Evolutionary conservation across 1,139 yeast genomes (phyloP).

Genomic region (Pichia sp.): DNA sequence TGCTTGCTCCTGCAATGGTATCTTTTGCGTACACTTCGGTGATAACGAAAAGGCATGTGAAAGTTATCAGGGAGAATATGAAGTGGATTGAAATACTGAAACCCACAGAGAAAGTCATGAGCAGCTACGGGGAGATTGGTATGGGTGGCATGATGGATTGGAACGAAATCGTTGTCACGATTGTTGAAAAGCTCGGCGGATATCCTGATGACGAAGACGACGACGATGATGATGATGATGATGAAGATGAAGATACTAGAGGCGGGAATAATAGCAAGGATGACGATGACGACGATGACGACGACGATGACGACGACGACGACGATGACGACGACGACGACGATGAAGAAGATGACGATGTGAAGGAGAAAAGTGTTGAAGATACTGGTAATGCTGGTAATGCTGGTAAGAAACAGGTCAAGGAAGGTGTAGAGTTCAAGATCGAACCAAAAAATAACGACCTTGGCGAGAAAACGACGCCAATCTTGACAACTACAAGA

Average conservation of each 20-base stretch:
- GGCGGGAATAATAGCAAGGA: slow-evolving; percentile 45
- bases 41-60: slow-evolving; percentile 76
- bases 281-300: slow-evolving; percentile 39
- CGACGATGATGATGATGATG: slow-evolving; percentile 40
- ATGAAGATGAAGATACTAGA: slow-evolving; percentile 42
- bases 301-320: slow-evolving; percentile 37
- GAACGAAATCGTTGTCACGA: slow-evolving; percentile 83
- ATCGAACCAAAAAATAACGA: background rate
- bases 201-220: slow-evolving; percentile 68
- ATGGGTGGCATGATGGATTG: slow-evolving; percentile 92
- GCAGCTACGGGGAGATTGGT: slow-evolving; percentile 91
- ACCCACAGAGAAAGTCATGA: slow-evolving; percentile 91
- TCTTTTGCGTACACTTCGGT: slow-evolving; percentile 86
- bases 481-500: background rate
- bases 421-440: background rate
- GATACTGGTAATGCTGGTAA: background rate
- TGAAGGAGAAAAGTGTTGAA: background rate
- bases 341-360: slow-evolving; percentile 12
- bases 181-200: slow-evolving; percentile 81
- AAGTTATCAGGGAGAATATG: slow-evolving; percentile 76
- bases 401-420: slow-evolving; percentile 25
- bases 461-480: background rate
- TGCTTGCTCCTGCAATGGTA: slow-evolving; percentile 93
- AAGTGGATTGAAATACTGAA: slow-evolving; percentile 85
- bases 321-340: slow-evolving; percentile 32